Percentiles rank a stretch among this genome's conserved stretches.
These are phyloP conservation scores for Colletotrichum salicis DNA, from an alignment of 2,329 filamentous ascomycete genomes.

Conservation along the genomic window DNA sequence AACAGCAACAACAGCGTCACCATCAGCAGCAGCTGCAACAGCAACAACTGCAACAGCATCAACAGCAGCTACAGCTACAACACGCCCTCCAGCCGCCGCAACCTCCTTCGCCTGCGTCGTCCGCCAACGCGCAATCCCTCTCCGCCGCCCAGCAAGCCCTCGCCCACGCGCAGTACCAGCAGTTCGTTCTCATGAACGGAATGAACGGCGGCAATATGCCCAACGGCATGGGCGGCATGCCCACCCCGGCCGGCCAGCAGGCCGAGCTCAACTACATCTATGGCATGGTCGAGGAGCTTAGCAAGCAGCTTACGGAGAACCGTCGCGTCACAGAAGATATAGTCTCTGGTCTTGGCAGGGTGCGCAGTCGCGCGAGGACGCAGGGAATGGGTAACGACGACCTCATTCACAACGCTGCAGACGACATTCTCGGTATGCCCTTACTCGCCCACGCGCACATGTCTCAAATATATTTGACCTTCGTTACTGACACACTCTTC, in stretches of 20 bases:
- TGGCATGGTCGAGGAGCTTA: constrained; percentile 74
- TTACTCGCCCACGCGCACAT: not conserved
- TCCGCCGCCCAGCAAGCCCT: constrained; percentile 37
- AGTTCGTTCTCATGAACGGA: constrained; percentile 55
- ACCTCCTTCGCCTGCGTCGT: constrained; percentile 26
- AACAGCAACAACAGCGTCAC: constrained; percentile 35
- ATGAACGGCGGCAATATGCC: constrained; percentile 61
- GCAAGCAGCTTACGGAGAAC: constrained; percentile 71
- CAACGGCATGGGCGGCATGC: constrained; percentile 58
- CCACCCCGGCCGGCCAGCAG: constrained; percentile 75
- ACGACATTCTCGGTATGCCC: constrained; percentile 65
- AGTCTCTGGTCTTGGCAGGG: constrained; percentile 69
- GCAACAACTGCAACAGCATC: constrained; percentile 36
- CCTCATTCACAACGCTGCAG: constrained; percentile 63
- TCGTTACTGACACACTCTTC: not conserved
- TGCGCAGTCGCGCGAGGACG: constrained; percentile 66
- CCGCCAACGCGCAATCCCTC: constrained; percentile 32
- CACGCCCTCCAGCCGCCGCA: constrained; percentile 35
- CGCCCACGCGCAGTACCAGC: constrained; percentile 37
- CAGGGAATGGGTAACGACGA: constrained; percentile 68
- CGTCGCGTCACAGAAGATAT: constrained; percentile 71
- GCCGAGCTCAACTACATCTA: constrained; percentile 76
- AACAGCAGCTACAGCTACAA: constrained; percentile 37
- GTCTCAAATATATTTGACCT: not conserved
- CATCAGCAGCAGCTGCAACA: constrained; percentile 37